Base-by-base conservation (phyloP, 2,329 filamentous ascomycete genomes). In the Harringtonia aguacate region DNA sequence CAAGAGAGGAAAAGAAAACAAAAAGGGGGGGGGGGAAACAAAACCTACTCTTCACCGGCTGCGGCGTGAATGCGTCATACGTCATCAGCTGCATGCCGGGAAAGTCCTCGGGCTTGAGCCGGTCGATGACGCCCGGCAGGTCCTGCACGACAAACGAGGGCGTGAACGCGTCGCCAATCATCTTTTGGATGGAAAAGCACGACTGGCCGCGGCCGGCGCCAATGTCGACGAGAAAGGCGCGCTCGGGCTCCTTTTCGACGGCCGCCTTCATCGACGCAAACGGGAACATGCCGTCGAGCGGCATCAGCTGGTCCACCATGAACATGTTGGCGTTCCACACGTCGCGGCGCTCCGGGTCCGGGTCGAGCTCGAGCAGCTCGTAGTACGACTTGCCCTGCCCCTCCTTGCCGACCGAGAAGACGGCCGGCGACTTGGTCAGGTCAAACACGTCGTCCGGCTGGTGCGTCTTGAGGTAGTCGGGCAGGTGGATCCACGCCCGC, bases 311-410 rank as follows among this genome's bases (percentile, higher is more conserved):
- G 21, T 44, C 35, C 9, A 34, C 41, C 28, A 44, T 38, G 29
- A 27, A 34, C 35, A 44, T 44, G 29, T 28, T 39, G 18, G 41
- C 35, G 9, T 44, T n/a, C 41, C 41, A 39, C 10, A 39, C 17
- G 4, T 14, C 35, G n/a, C 41, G 41, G 36, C 36, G 41, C 36
- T 44, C 41, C 4, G 20, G 36, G 20, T 44, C 41, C 4, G 36
- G 35, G 17, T 44, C 41, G 8, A 24, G 34, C 3, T 44, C 41
- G 21, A 44, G 20, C 6, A 38, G 27, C 29, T 44, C 36, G 9
- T 39, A 44, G 41, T 44, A 44, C n/a, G 41, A 38, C 34, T 39
- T 33, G 18, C 41, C 41, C 8, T 39, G 41, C 20, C 29, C 10
- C 28, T 43, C 41, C 8, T 37, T 36, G 28, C 41, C 41, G 20